These are phyloP conservation scores for Lentinula sp. DNA, from an alignment of 768 basidiomycete genomes.

Conservation along the genomic window DNA sequence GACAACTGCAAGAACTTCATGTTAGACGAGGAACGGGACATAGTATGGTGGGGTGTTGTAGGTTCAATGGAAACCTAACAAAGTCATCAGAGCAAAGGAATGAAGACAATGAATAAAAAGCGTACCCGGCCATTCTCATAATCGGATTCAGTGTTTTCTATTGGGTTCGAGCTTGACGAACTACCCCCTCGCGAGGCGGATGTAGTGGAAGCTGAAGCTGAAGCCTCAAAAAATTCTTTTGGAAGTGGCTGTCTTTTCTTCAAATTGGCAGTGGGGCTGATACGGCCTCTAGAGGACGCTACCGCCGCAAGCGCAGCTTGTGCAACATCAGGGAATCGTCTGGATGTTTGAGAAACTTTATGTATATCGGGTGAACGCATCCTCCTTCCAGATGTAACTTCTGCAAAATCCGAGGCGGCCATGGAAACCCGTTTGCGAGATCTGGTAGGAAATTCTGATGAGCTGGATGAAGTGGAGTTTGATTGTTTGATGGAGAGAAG, in stretches of 20 bases:
- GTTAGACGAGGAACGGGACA: slow-evolving; percentile 2
- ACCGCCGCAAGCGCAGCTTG: slow-evolving; percentile 58
- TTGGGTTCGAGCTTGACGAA: neutral
- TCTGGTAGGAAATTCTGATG: slow-evolving; percentile 12
- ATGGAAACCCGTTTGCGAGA: slow-evolving; percentile 37
- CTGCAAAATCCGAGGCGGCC: slow-evolving; percentile 14
- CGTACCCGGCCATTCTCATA: slow-evolving; percentile 19
- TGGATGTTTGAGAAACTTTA: slow-evolving; percentile 15
- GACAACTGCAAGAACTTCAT: neutral
- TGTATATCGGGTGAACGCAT: slow-evolving; percentile 7
- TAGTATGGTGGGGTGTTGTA: slow-evolving; percentile 27
- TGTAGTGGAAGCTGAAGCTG: neutral
- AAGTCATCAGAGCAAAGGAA: neutral
- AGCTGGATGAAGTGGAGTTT: slow-evolving; percentile 1
- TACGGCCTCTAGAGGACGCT: slow-evolving; percentile 41
- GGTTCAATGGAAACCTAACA: slow-evolving; percentile 28
- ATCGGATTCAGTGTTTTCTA: neutral
- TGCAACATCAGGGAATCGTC: slow-evolving; percentile 29
- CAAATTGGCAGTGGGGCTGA: slow-evolving; percentile 32
- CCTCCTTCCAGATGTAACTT: slow-evolving; percentile 13
- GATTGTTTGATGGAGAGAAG: neutral
- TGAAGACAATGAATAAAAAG: slow-evolving; percentile 16
- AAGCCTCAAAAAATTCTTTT: slow-evolving; percentile 35
- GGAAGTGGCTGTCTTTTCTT: slow-evolving; percentile 39
- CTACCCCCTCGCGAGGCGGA: neutral